Base-by-base conservation (phyloP, 2,329 filamentous ascomycete genomes). In the Coleophoma cylindrospora region DNA sequence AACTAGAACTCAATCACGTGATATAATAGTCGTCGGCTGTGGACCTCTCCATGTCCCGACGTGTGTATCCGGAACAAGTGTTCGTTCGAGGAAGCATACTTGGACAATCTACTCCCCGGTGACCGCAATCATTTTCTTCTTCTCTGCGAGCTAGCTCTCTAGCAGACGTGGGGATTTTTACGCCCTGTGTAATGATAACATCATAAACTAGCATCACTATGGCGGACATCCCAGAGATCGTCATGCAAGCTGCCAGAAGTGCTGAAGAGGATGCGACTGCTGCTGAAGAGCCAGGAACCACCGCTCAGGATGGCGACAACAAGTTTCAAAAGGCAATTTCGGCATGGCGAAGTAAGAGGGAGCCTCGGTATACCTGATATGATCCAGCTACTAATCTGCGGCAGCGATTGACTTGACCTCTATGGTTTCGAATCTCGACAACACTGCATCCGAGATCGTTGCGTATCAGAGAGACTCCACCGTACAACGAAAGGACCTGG, bases 301-400 rank as follows among this genome's bases (percentile, higher is more conserved):
- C 53, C 36, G 53, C 49, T 32, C 54, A 59, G 11, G 80, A 84
- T 45, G 80, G 80, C 34, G 84, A 86, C 60, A 97, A 95, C 74
- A 96, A 96, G 70, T 99, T 99, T 68, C 94, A 99, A 69, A 87
- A 86, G 66, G 94, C 94, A 50, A 95, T 99, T 61, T 89, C 90
- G 56, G 89, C 91, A 67, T 99, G 94, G 94, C 85, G 94, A 75
- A 91, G 91, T 96, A 81, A 52, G 75, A 43, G 19, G 14, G 15
- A 17, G 36, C 14, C 7, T 22, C 12, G 34, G 22, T 40, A 9
- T 45, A 37, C 27, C 47, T 32, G 45, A 48, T 43, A 45, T 43
- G 45, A 45, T 48, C 33, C 47, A 17, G 40, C 41, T 36, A 49
- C 34, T 51, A 52, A 52, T 57, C 54, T 53, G 15, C 54, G 51